Evolutionary conservation across 768 basidiomycete species (phyloP).

Genomic region (Mycena vitilis): DNA sequence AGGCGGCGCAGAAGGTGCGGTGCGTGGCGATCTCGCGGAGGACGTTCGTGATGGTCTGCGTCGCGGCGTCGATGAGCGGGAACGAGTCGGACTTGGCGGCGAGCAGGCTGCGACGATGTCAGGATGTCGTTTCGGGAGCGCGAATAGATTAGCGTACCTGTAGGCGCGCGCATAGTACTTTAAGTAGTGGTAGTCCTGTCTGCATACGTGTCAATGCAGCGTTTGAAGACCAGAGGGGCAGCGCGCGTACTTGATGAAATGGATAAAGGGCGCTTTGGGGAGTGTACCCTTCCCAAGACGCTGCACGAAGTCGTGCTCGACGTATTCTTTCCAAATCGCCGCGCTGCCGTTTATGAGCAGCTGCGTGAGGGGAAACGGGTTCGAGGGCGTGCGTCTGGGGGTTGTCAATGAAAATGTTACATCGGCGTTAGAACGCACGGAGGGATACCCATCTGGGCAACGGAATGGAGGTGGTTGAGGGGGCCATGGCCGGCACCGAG

Average conservation of each 20-base stretch:
- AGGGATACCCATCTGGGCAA: slow-evolving; percentile 60
- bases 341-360: slow-evolving; percentile 70
- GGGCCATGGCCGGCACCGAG: slow-evolving; percentile 87
- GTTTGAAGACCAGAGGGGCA: neutral
- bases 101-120: slow-evolving; percentile 62
- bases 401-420: neutral
- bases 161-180: slow-evolving; percentile 90
- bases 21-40: slow-evolving; percentile 80
- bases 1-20: slow-evolving; percentile 74
- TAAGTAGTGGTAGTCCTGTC: slow-evolving; percentile 86
- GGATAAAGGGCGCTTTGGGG: slow-evolving; percentile 71
- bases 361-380: slow-evolving; percentile 77
- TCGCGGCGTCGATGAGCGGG: slow-evolving; percentile 69
- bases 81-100: slow-evolving; percentile 82
- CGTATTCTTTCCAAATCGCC: slow-evolving; percentile 75
- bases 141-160: slow-evolving; percentile 46
- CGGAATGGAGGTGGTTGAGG: slow-evolving; percentile 84
- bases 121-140: slow-evolving; percentile 31
- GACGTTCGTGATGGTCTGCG: slow-evolving; percentile 71
- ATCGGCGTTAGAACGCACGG: slow-evolving; percentile 45
- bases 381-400: slow-evolving; percentile 63
- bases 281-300: slow-evolving; percentile 81
- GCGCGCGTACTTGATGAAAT: slow-evolving; percentile 81
- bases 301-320: slow-evolving; percentile 87
- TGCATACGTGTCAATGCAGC: slow-evolving; percentile 40